These are phyloP conservation scores for Scedosporium boydii DNA, from an alignment of 2,329 filamentous ascomycete species.

Conservation along the genomic window DNA sequence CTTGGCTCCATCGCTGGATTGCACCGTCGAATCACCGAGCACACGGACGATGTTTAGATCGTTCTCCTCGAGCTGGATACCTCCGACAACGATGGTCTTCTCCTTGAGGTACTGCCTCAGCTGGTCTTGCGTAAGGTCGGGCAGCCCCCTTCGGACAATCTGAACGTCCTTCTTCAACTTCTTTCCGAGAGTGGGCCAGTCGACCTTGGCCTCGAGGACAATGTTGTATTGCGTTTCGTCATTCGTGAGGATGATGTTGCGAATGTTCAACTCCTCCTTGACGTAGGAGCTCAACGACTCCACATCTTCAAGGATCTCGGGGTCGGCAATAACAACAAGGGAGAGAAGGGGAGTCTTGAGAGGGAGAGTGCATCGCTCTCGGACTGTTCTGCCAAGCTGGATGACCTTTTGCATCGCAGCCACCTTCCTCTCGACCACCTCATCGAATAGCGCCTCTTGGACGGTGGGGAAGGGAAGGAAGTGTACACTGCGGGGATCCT, in stretches of 20 bases:
- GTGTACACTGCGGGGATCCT: slow-evolving; percentile 72
- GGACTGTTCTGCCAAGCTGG: slow-evolving; percentile 68
- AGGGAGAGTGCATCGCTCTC: slow-evolving; percentile 68
- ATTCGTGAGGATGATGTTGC: slow-evolving; percentile 66
- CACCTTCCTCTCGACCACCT: slow-evolving; percentile 68
- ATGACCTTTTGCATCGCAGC: slow-evolving; percentile 84
- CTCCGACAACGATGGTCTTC: slow-evolving; percentile 72
- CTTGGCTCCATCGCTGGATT: slow-evolving; percentile 26
- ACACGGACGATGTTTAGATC: slow-evolving; percentile 51
- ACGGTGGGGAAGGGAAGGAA: slow-evolving; percentile 79
- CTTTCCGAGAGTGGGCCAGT: slow-evolving; percentile 83
- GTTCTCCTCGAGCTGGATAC: slow-evolving; percentile 71
- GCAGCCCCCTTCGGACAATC: slow-evolving; percentile 76
- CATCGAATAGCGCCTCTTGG: slow-evolving; percentile 71
- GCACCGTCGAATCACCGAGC: not conserved
- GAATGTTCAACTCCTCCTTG: slow-evolving; percentile 75
- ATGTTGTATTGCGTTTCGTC: slow-evolving; percentile 80
- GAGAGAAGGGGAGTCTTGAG: slow-evolving; percentile 79
- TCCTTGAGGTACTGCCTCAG: slow-evolving; percentile 69
- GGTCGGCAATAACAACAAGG: slow-evolving; percentile 71
- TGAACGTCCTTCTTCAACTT: slow-evolving; percentile 85
- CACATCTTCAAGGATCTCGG: slow-evolving; percentile 66
- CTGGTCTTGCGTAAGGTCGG: slow-evolving; percentile 62
- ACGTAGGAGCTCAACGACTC: slow-evolving; percentile 72
- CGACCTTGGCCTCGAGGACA: slow-evolving; percentile 70